A percentile compares a stretch with the other conserved stretches of the same genome.
phyloP scores from a whole-genome alignment of 306 rosid species.

The Senna tora region DNA sequence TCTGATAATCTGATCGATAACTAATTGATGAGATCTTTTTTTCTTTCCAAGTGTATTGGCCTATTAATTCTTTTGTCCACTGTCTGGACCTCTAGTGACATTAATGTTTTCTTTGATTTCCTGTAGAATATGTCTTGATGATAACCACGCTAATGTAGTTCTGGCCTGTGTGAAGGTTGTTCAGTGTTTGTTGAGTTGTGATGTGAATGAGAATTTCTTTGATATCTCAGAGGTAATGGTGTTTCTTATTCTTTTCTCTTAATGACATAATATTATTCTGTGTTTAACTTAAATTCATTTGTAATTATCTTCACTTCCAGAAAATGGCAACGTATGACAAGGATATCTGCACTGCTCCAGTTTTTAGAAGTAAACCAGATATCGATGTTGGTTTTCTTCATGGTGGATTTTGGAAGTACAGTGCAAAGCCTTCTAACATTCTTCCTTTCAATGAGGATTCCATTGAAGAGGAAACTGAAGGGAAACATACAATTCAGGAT shows the following conservation, averaged over 20 bases:
- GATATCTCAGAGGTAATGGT: conserved; percentile 65
- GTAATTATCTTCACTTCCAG: conserved; percentile 49
- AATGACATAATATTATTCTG: conserved; percentile 19
- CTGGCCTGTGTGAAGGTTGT: conserved; percentile 76
- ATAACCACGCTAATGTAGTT: conserved; percentile 85
- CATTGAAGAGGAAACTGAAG: conserved; percentile 63
- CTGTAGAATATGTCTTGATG: conserved; percentile 85
- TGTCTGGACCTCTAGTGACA: conserved; percentile 19
- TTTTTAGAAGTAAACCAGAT: conserved; percentile 85
- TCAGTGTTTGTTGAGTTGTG: conserved; percentile 72
- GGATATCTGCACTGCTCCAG: conserved; percentile 84
- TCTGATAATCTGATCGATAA: conserved; percentile 28
- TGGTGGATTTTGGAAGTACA: conserved; percentile 97
- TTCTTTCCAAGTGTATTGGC: conserved; percentile 16
- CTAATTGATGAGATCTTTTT: conserved; percentile 19
- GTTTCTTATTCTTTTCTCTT: conserved; percentile 27
- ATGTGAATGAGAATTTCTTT: conserved; percentile 76
- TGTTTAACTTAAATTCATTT: conserved; percentile 37
- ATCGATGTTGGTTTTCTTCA: conserved; percentile 78
- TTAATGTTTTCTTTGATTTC: conserved; percentile 22
- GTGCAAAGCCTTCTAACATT: conserved; percentile 81
- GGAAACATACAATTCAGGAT: conserved; percentile 84
- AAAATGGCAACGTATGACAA: conserved; percentile 55
- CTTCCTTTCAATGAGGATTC: conserved; percentile 58
- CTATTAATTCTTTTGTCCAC: conserved; percentile 6